phyloP scores from a whole-genome alignment of 345 rosid genomes.

The Aquilaria yunnanensis region DNA sequence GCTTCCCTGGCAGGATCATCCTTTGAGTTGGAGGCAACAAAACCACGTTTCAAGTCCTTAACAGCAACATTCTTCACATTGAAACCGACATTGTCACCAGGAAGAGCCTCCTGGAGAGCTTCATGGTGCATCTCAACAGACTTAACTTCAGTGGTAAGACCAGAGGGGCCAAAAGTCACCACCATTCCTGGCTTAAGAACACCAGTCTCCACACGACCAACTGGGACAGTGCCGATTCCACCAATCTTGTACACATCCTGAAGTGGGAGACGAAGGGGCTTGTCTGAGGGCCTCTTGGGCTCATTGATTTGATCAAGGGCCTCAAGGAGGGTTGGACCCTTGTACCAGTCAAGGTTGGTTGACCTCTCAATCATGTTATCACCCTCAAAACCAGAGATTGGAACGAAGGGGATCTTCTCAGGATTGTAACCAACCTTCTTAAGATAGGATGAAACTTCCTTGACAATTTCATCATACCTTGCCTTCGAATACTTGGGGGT shows the following conservation, averaged over 20 bases:
- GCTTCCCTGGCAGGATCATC: conserved; percentile 22
- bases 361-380: conserved; percentile 37
- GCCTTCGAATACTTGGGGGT: conserved; percentile 37
- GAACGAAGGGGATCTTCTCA: conserved; percentile 29
- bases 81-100: conserved; percentile 22
- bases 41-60: conserved; percentile 21
- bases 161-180: conserved; percentile 18
- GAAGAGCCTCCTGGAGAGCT: conserved; percentile 19
- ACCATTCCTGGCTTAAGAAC: conserved; percentile 20
- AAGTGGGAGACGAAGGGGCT: conserved; percentile 48
- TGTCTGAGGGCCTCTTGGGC: conserved; percentile 39
- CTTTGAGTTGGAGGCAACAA: conserved; percentile 21
- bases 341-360: conserved; percentile 36
- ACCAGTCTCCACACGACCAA: conserved; percentile 48
- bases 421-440: conserved; percentile 38
- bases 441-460: conserved; percentile 37
- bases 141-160: conserved; percentile 21
- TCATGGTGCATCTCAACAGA: conserved; percentile 25
- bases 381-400: conserved; percentile 30
- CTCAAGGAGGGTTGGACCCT: conserved; percentile 34
- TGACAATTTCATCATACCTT: conserved; percentile 35
- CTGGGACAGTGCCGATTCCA: conserved; percentile 53
- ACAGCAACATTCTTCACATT: conserved; percentile 24
- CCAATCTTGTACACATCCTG: conserved; percentile 62
- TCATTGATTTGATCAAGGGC: conserved; percentile 28